A percentile compares a stretch with the other conserved stretches of the same genome.
Evolutionary conservation across 78 protist species (phyloP).

Genomic region (Salpingoeca rosetta): DNA sequence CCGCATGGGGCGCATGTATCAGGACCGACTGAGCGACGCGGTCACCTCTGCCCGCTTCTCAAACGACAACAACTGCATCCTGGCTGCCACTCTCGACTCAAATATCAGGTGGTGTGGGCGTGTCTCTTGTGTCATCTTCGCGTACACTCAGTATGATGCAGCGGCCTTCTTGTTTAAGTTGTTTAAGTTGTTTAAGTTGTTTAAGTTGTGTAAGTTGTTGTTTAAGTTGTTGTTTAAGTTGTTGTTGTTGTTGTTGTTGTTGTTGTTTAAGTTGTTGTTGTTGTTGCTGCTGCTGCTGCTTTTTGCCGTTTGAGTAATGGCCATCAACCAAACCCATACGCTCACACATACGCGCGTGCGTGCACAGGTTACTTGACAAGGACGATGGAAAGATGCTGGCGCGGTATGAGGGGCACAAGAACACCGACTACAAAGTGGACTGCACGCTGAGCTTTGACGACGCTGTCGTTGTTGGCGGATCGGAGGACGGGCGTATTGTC

Average conservation of each 20-base stretch:
- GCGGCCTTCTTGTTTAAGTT: no score
- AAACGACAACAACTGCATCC: slow-evolving; percentile 13
- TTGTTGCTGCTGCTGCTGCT: no score
- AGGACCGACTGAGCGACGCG: neutral
- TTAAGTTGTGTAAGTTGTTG: no score
- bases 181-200: no score
- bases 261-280: no score
- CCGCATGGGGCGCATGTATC: neutral
- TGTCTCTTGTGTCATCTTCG: no score
- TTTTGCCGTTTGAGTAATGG: no score
- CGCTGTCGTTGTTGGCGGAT: neutral
- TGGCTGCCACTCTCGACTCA: slow-evolving; percentile 8
- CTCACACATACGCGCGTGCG: no score
- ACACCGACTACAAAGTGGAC: neutral
- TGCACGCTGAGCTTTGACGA: neutral
- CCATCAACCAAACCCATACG: no score
- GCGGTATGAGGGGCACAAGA: neutral
- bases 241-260: no score
- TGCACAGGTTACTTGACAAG: slow-evolving; percentile 30
- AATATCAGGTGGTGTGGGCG: neutral
- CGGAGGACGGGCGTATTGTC: neutral
- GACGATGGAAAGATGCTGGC: slow-evolving; percentile 26
- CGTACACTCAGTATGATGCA: no score
- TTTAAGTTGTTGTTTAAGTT: no score
- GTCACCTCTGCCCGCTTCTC: slow-evolving; percentile 1